Evolutionary conservation across 1,284 basidiomycete genomes (phyloP), one percentile per base, ranked within the genome.

Genomic region (Macrocystidia cucumis): DNA sequence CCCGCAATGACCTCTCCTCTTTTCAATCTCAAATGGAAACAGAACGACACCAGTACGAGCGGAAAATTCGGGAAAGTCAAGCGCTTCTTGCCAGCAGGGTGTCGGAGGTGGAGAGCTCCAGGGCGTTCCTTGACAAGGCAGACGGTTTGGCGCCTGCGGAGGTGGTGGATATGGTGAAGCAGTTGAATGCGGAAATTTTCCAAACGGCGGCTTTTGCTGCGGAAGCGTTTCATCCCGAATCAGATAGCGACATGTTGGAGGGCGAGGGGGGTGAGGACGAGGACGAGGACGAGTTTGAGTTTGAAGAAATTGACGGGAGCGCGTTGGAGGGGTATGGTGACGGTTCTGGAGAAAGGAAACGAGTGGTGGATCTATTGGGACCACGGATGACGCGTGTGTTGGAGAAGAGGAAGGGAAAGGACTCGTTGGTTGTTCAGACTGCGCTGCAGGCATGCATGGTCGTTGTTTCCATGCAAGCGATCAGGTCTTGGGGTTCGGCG

Each of bases 401-500:
- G 25, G 49, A 69, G 32, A 42, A 47, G 40, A 40, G 46, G 0
- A 49, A 57, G 3, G 46, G 56, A 32, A 61, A 57, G 23, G 65
- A 73, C 47, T 59, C 65, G 0, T 56, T 65, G 34, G 48, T 70
- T 26, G 55, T 77, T n/a, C 72, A 74, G 32, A 61, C 69, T 31
- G 68, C 70, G 0, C 47, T 78, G 26, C 73, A 75, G 42, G 63
- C 65, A 3, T 59, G 55, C 4, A 59, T 69, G 34, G 52, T 56
- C 8, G 59, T 59, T n/a, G 69, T 64, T 34, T 55, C 63, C 0
- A 55, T 59, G 17, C 66, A 63, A 59, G 60, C 69, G 11, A 60
- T 72, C 35, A 55, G 57, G 35, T 64, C 66, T 0, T 78, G 74
- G 74, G 62, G 59, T 44, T 66, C 67, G 40, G 60, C 65, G 24